These are phyloP conservation scores for Mollisiaceae sp. DNA, from an alignment of 2,329 filamentous ascomycete species.

Conservation along the genomic window DNA sequence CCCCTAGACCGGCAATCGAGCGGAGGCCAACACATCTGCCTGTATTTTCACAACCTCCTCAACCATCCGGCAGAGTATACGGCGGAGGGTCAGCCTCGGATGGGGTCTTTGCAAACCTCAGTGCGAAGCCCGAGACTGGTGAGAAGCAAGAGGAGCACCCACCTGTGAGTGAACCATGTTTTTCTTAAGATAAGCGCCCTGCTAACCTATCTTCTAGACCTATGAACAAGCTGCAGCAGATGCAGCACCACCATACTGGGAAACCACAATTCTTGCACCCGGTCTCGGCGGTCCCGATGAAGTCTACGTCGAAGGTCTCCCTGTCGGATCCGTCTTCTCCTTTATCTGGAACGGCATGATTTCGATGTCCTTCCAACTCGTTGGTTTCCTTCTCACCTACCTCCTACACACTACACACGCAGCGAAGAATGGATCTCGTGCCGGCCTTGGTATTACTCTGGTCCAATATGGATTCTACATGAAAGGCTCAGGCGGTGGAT, in stretches of 20 bases:
- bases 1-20: constrained; percentile 33
- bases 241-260: constrained; percentile 96
- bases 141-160: constrained; percentile 87
- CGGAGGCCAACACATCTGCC: constrained; percentile 38
- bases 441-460: constrained; percentile 90
- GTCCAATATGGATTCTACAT: constrained; percentile 98
- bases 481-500: constrained; percentile 64
- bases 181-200: constrained; percentile 15
- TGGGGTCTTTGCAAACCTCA: constrained; percentile 95
- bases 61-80: constrained; percentile 56
- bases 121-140: constrained; percentile 83
- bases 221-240: constrained; percentile 99
- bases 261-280: constrained; percentile 95
- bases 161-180: constrained; percentile 69
- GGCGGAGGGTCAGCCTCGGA: constrained; percentile 82
- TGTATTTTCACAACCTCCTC: constrained; percentile 34
- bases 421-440: constrained; percentile 94
- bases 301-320: constrained; percentile 95
- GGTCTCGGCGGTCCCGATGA: constrained; percentile 90
- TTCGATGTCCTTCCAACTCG: constrained; percentile 94
- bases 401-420: constrained; percentile 97
- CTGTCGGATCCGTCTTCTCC: constrained; percentile 85
- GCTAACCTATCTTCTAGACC: constrained; percentile 59
- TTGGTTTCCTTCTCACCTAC: constrained; percentile 97
- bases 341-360: constrained; percentile 96